These are phyloP conservation scores for Margaritispora aquatica DNA, from an alignment of 495 filamentous ascomycete genomes.

Conservation along the genomic window DNA sequence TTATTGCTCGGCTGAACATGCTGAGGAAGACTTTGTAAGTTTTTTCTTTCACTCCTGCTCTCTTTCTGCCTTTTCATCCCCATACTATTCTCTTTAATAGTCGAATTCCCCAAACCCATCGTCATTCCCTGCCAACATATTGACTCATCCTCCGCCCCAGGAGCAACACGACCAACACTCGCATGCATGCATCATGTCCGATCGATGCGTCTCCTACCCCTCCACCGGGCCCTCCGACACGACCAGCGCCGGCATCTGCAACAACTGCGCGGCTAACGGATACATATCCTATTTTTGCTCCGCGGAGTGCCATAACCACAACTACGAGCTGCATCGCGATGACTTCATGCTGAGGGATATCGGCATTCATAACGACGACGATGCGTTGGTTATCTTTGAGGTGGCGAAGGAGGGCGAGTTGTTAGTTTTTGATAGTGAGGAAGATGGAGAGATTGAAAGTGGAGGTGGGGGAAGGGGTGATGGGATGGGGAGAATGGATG, in stretches of 20 bases:
- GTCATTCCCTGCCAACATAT: too few relatives aligned
- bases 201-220: slow-evolving; percentile 17
- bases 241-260: slow-evolving; percentile 16
- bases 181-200: slow-evolving; percentile 16
- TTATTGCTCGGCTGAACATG: slow-evolving; percentile 40
- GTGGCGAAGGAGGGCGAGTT: not conserved
- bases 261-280: slow-evolving; percentile 5
- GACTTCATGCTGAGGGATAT: not conserved
- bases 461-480: too few relatives aligned
- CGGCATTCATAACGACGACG: not conserved
- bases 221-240: slow-evolving; percentile 6
- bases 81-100: not conserved
- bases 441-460: not conserved
- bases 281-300: not conserved
- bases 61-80: too few relatives aligned
- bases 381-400: not conserved
- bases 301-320: not conserved
- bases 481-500: too few relatives aligned
- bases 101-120: too few relatives aligned
- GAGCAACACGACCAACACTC: slow-evolving; percentile 16
- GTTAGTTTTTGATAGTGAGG: not conserved
- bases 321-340: not conserved
- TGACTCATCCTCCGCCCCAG: too few relatives aligned
- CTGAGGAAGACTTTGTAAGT: slow-evolving; percentile 36
- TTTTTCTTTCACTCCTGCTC: too few relatives aligned